Percentiles rank a stretch among this genome's conserved stretches.
Evolutionary conservation across 331 rosid species (phyloP).

Genomic region (Dryas integrifolia): DNA sequence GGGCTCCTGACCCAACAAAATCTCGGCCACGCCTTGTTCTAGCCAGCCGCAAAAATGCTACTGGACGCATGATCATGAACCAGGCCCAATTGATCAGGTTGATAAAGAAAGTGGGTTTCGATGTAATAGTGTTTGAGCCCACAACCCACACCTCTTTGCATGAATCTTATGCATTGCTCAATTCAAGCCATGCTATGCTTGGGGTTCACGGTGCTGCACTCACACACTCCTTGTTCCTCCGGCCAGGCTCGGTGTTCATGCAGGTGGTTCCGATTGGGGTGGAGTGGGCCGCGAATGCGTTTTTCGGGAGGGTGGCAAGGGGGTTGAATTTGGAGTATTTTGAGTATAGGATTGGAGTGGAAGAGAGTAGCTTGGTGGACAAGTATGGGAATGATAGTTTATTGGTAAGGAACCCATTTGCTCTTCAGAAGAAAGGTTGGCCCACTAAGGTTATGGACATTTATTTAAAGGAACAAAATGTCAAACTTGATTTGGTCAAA

Average conservation of each 20-base stretch:
- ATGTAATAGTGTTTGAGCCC: slow-evolving; percentile 43
- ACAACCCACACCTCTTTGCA: slow-evolving; percentile 16
- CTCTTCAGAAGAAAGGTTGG: slow-evolving; percentile 30
- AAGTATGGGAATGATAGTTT: slow-evolving; percentile 33
- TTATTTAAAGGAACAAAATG: slow-evolving; percentile 42
- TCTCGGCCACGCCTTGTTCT: slow-evolving; percentile 35
- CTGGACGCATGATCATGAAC: slow-evolving; percentile 42
- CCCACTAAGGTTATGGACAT: slow-evolving; percentile 4
- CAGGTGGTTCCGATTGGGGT: slow-evolving; percentile 65
- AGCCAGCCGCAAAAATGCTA: slow-evolving; percentile 26
- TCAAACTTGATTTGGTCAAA: slow-evolving; percentile 40
- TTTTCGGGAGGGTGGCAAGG: slow-evolving; percentile 29
- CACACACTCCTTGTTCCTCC: slow-evolving; percentile 47
- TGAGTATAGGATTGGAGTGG: slow-evolving; percentile 41
- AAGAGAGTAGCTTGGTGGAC: slow-evolving; percentile 49
- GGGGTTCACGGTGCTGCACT: slow-evolving; percentile 71
- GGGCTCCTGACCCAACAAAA: neutral
- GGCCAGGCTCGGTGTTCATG: slow-evolving; percentile 37
- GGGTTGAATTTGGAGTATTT: slow-evolving; percentile 39
- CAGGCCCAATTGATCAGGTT: slow-evolving; percentile 28
- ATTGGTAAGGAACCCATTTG: slow-evolving; percentile 31
- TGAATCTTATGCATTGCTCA: slow-evolving; percentile 32
- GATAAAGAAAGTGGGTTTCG: slow-evolving; percentile 47
- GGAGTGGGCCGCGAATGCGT: slow-evolving; percentile 37
- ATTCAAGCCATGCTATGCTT: slow-evolving; percentile 48